A percentile compares a stretch with the other conserved stretches of the same genome.
Evolutionary conservation across 2,329 filamentous ascomycete species (phyloP).

Genomic region (Hymenoscyphus salicellus): DNA sequence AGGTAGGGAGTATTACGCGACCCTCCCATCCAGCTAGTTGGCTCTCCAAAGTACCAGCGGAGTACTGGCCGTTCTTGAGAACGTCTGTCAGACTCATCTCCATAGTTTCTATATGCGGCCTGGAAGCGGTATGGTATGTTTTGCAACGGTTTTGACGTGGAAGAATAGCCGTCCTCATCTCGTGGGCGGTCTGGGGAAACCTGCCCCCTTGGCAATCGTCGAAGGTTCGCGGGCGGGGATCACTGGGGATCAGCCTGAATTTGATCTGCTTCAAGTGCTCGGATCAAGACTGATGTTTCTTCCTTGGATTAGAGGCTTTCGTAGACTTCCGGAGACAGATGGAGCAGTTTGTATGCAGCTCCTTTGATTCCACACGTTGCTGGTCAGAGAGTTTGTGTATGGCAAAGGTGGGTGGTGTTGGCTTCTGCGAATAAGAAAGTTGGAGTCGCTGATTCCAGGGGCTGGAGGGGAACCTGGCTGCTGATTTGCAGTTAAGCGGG

Average conservation of each 20-base stretch:
- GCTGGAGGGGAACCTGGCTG: not conserved
- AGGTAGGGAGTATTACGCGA: not conserved
- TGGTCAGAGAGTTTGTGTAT: not conserved
- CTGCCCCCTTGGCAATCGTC: not conserved
- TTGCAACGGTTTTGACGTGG: not conserved
- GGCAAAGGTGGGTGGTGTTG: not conserved
- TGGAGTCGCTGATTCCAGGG: not conserved
- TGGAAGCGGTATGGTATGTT: not conserved
- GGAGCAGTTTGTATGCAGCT: not conserved
- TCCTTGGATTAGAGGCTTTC: not conserved
- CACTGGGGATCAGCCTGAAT: conserved; percentile 5
- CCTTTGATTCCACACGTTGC: not conserved
- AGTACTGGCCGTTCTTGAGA: not conserved
- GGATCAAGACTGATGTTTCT: not conserved
- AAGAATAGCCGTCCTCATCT: not conserved
- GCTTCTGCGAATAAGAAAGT: not conserved
- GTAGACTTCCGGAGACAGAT: too few relatives aligned
- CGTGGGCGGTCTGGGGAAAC: not conserved
- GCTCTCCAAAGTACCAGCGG: not conserved
- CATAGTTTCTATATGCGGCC: not conserved
- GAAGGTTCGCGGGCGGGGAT: not conserved
- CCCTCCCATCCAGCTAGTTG: not conserved
- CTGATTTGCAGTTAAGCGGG: not conserved
- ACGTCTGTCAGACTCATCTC: not conserved
- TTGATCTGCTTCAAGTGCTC: conserved; percentile 10